Evolutionary conservation across 2,329 filamentous ascomycete genomes (phyloP).

Genomic region (Phaeosphaeriaceae sp.): DNA sequence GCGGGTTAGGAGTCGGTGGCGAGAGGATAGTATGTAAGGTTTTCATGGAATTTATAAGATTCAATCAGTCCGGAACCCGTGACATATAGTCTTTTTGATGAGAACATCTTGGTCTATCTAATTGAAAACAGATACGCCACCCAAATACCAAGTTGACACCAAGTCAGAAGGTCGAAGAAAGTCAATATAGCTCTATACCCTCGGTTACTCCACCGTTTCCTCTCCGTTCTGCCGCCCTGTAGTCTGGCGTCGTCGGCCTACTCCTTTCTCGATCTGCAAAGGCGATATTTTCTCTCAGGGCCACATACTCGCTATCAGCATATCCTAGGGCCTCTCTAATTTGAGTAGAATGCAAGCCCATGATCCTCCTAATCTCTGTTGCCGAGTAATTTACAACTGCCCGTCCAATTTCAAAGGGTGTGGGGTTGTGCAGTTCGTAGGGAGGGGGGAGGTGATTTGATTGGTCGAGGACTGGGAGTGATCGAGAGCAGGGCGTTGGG

Average conservation of each 20-base stretch:
- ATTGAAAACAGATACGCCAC: too few relatives aligned
- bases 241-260: slow-evolving; percentile 46
- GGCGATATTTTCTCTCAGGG: slow-evolving; percentile 84
- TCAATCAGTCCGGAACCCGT: too few relatives aligned
- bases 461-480: slow-evolving; percentile 15
- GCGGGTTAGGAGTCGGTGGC: slow-evolving; percentile 69
- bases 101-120: too few relatives aligned
- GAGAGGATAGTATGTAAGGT: slow-evolving; percentile 54
- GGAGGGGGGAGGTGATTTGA: slow-evolving; percentile 20
- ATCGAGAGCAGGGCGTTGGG: slow-evolving; percentile 7
- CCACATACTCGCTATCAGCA: slow-evolving; percentile 93
- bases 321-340: slow-evolving; percentile 85
- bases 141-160: too few relatives aligned
- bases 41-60: neutral
- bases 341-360: slow-evolving; percentile 80
- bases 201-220: slow-evolving; percentile 9
- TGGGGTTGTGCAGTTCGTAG: slow-evolving; percentile 43
- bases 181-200: neutral
- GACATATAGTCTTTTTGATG: too few relatives aligned
- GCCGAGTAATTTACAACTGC: slow-evolving; percentile 94
- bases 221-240: slow-evolving; percentile 13
- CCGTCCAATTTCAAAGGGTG: slow-evolving; percentile 76
- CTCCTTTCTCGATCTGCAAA: slow-evolving; percentile 61
- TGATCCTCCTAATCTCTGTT: slow-evolving; percentile 81
- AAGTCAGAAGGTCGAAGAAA: too few relatives aligned